Evolutionary conservation across 805 yeast species (phyloP).

Genomic region (Blastobotrys robertii): DNA sequence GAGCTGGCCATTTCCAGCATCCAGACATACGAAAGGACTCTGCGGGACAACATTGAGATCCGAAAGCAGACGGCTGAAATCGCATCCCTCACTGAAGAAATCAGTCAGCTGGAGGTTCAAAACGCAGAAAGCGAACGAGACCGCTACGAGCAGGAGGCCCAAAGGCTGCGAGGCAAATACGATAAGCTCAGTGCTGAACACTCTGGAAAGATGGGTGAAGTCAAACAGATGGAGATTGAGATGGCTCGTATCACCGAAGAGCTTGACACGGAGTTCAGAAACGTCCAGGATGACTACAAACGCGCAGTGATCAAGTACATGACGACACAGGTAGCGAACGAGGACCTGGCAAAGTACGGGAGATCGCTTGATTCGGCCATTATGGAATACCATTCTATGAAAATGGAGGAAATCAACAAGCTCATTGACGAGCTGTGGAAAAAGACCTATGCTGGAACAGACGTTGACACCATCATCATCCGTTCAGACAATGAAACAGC

Average conservation of each 20-base stretch:
- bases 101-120: conserved; percentile 39
- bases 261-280: conserved; percentile 57
- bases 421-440: conserved; percentile 90
- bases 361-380: conserved; percentile 87
- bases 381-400: conserved; percentile 81
- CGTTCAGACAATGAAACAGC: conserved; percentile 59
- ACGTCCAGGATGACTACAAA: conserved; percentile 53
- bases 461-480: conserved; percentile 82
- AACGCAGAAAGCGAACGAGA: conserved; percentile 54
- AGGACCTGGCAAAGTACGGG: conserved; percentile 71
- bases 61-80: conserved; percentile 30
- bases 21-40: conserved; percentile 48
- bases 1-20: conserved; percentile 45
- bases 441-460: conserved; percentile 88
- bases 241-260: conserved; percentile 46
- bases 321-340: conserved; percentile 63
- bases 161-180: conserved; percentile 38
- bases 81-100: conserved; percentile 17
- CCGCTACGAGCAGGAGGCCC: conserved; percentile 50
- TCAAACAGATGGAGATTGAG: conserved; percentile 72
- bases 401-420: conserved; percentile 87
- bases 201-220: conserved; percentile 77
- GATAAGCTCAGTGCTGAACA: conserved; percentile 51
- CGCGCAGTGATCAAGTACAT: conserved; percentile 68
- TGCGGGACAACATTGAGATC: conserved; percentile 55